These are phyloP conservation scores for Rutidosis leptorrhynchoides DNA, from an alignment of 129 eudicot genomes.

Conservation along the genomic window DNA sequence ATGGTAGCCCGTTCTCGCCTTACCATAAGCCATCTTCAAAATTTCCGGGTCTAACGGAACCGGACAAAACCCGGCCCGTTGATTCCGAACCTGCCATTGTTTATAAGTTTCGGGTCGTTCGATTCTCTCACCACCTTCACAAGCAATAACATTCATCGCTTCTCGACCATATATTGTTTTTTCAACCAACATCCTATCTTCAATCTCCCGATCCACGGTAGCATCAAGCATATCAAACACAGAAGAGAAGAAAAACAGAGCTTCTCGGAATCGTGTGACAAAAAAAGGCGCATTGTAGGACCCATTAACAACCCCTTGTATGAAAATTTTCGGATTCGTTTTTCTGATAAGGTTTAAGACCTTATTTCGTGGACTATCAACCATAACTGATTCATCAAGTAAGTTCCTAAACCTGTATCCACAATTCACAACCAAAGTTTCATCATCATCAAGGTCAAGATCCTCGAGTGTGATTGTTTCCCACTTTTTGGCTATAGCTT, in stretches of 20 bases:
- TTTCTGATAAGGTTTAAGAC: constrained; percentile 54
- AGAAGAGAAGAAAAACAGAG: constrained; percentile 70
- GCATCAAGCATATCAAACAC: constrained; percentile 77
- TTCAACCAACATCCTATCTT: constrained; percentile 63
- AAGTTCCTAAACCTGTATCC: constrained; percentile 52
- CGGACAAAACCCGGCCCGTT: constrained; percentile 59
- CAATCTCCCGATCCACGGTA: constrained; percentile 45
- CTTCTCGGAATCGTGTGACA: constrained; percentile 67
- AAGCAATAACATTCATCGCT: constrained; percentile 79
- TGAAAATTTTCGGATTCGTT: constrained; percentile 56
- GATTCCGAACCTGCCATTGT: constrained; percentile 72
- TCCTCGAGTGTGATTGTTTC: constrained; percentile 58
- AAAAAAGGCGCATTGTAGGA: constrained; percentile 69
- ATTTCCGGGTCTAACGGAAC: constrained; percentile 50
- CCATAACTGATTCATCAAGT: constrained; percentile 65
- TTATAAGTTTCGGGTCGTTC: constrained; percentile 83
- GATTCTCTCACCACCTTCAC: constrained; percentile 79
- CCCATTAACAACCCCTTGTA: constrained; percentile 68
- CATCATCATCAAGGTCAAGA: constrained; percentile 53
- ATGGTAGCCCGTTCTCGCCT: constrained; percentile 46
- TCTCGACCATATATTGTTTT: constrained; percentile 56
- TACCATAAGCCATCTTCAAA: constrained; percentile 41
- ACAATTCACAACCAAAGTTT: constrained; percentile 59
- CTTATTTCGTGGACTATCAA: constrained; percentile 61
- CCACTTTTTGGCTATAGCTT: constrained; percentile 77